Evolutionary conservation across 345 rosid genomes (phyloP).

Genomic region (Durio zibethinus): DNA sequence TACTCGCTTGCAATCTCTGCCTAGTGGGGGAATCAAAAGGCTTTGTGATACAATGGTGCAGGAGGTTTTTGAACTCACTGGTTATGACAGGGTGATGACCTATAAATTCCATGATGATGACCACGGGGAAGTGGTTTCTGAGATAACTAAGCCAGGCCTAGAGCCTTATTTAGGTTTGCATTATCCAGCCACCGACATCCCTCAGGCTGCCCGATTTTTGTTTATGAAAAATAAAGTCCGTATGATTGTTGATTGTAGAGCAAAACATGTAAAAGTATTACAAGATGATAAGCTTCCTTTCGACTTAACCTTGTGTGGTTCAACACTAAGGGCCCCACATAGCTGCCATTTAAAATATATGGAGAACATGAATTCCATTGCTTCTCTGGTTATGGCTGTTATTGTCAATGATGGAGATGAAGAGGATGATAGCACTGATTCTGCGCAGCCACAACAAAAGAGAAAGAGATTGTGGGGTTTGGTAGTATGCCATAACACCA

Average conservation of each 20-base stretch:
- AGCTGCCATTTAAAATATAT: slow-evolving; percentile 89
- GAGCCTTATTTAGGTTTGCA: slow-evolving; percentile 97
- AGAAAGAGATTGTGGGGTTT: slow-evolving; percentile 93
- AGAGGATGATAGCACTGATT: slow-evolving; percentile 38
- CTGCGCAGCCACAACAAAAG: slow-evolving; percentile 57
- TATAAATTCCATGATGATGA: slow-evolving; percentile 97
- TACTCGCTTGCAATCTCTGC: slow-evolving; percentile 73
- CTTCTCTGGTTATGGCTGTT: slow-evolving; percentile 97
- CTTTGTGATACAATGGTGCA: slow-evolving; percentile 90
- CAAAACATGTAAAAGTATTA: slow-evolving; percentile 80
- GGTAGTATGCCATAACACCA: slow-evolving; percentile 87
- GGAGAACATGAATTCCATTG: slow-evolving; percentile 92
- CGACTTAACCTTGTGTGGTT: slow-evolving; percentile 87
- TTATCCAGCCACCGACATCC: slow-evolving; percentile 97
- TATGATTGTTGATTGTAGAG: slow-evolving; percentile 89
- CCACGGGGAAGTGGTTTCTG: slow-evolving; percentile 94
- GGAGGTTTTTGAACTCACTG: slow-evolving; percentile 93
- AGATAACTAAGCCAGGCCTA: slow-evolving; percentile 76
- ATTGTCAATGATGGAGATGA: slow-evolving; percentile 81
- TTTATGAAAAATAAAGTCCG: slow-evolving; percentile 97
- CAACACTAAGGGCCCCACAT: slow-evolving; percentile 92
- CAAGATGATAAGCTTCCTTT: slow-evolving; percentile 83
- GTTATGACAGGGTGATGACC: slow-evolving; percentile 94
- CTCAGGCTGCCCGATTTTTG: slow-evolving; percentile 90
- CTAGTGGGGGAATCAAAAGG: slow-evolving; percentile 88